Evolutionary conservation across 306 rosid genomes (phyloP).

Genomic region (Alnus glutinosa): DNA sequence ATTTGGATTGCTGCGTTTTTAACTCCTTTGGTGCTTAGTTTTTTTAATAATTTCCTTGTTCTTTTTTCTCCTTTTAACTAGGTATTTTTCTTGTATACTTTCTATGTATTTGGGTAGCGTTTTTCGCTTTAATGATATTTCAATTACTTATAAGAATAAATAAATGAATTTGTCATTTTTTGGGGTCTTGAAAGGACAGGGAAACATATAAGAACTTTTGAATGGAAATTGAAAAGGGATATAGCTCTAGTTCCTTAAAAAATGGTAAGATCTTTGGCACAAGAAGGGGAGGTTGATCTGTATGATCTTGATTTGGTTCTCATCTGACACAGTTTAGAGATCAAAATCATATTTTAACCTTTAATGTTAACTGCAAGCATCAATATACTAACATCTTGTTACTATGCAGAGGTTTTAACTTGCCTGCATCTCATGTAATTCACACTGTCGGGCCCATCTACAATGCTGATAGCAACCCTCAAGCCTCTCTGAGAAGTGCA

Average conservation of each 20-base stretch:
- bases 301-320: too few species aligned
- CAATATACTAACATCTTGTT: neutral
- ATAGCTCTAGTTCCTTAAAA: neutral
- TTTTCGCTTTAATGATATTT: too few species aligned
- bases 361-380: neutral
- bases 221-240: neutral
- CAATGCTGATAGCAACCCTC: slow-evolving; percentile 41
- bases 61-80: too few species aligned
- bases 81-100: too few species aligned
- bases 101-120: too few species aligned
- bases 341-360: neutral
- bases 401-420: slow-evolving; percentile 69
- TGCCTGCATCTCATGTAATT: slow-evolving; percentile 79
- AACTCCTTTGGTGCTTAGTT: too few species aligned
- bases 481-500: slow-evolving; percentile 61
- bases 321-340: neutral
- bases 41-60: too few species aligned
- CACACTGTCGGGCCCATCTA: slow-evolving; percentile 88
- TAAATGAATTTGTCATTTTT: too few species aligned
- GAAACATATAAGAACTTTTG: neutral
- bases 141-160: too few species aligned
- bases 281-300: too few species aligned
- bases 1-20: too few species aligned
- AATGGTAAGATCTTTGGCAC: neutral
- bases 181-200: neutral